Evolutionary conservation across 1,284 basidiomycete genomes (phyloP), one percentile per base, ranked within the genome.

Genomic region (Malassezia sympodialis): DNA sequence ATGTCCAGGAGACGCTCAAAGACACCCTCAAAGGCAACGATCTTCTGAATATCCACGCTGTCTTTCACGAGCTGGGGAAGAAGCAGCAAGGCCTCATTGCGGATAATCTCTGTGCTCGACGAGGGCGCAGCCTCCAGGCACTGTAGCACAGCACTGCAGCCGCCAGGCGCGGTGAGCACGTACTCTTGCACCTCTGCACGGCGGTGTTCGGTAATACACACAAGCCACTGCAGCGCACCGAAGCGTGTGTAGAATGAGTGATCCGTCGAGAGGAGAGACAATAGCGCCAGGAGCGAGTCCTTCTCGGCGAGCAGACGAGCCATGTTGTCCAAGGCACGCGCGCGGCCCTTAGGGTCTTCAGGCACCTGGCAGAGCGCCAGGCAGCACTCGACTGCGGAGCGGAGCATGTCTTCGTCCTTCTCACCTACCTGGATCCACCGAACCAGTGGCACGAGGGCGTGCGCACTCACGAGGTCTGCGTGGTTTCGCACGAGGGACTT

Each of bases 1-100:
- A 90, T 90, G 57, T 85, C 85, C 77, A 98, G 90, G 28, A 96
- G 80, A 72, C 87, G 89, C 77, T 99, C 93, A 70, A 99, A 96
- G 0, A 87, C 88, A 27, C 94, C 91, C 66, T 93, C 90, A 70
- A 99, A 99, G 0, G 91, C 90, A 39, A 96, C 83, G 21, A 96
- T 84, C 77, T 96, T 98, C 73, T 96, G 93, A 46, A 98, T 87
- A 73, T 96, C 90, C 30, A 88, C 83, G 67, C 87, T 96, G 63
- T 89, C 85, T 1, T 83, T 82, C 39, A 87, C 83, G 35, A 98
- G 79, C 4, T 83, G 80, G 53, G 93, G 87, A 30, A 93, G 80
- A 72, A 93, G 82, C 12, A 85, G 80, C 31, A 96, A 82, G 6
- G 66, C 67, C 52, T 73, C 72, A 58, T 72, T 72, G 23, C 72